Evolutionary conservation across 352 stramenopile genomes (phyloP).

Genomic region (Globisporangium heterothallicum): DNA sequence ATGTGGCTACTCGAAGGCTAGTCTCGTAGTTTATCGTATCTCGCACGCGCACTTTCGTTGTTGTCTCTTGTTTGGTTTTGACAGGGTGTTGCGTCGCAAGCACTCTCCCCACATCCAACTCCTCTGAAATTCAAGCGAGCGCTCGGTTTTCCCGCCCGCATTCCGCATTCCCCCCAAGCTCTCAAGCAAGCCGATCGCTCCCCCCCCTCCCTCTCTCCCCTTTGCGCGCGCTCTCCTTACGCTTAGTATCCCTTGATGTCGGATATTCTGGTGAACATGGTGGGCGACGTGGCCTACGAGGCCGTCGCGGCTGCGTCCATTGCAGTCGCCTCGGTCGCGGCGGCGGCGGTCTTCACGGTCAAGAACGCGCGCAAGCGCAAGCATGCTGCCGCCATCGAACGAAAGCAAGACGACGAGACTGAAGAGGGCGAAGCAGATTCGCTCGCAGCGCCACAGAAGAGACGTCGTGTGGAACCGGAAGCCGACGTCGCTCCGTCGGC

Average conservation of each 20-base stretch:
- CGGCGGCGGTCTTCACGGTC: conserved; percentile 21
- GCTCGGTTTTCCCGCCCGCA: conserved; percentile 4
- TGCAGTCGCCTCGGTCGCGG: conserved; percentile 30
- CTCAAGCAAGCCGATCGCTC: background rate
- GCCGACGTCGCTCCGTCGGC: background rate
- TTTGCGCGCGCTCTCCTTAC: background rate
- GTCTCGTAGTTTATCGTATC: too few relatives aligned
- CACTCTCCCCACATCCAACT: too few relatives aligned
- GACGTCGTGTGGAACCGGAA: conserved; percentile 21
- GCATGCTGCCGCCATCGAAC: conserved; percentile 4
- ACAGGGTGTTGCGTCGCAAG: too few relatives aligned
- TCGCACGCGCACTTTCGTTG: too few relatives aligned
- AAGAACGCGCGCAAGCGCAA: conserved; percentile 24
- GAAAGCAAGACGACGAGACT: background rate
- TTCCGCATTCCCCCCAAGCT: conserved; percentile 8
- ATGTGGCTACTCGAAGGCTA: too few relatives aligned
- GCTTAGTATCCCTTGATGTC: too few relatives aligned
- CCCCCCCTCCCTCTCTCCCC: conserved; percentile 3
- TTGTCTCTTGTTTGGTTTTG: too few relatives aligned
- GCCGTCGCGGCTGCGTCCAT: conserved; percentile 44
- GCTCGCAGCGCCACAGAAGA: conserved; percentile 25
- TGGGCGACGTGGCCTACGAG: conserved; percentile 39
- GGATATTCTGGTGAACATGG: conserved; percentile 27
- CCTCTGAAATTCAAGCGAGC: conserved; percentile 10
- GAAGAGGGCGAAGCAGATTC: background rate